These are phyloP conservation scores for Boletus rubescentipes DNA, from an alignment of 768 basidiomycete genomes.

Conservation along the genomic window DNA sequence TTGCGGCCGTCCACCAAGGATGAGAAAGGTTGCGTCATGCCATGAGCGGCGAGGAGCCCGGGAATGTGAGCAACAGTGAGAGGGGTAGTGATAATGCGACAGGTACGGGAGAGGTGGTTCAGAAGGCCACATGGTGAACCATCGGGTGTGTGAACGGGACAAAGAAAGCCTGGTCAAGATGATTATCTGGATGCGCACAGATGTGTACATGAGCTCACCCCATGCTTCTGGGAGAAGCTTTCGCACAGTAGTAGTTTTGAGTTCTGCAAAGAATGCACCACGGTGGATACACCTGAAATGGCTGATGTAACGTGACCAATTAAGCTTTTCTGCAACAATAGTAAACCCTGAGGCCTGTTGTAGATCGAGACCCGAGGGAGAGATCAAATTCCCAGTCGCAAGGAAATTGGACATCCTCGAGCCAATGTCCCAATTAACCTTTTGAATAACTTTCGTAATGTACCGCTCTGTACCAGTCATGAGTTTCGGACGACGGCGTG, in stretches of 20 bases:
- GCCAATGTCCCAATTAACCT: constrained; percentile 91
- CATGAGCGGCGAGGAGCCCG: constrained; percentile 75
- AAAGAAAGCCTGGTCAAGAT: constrained; percentile 74
- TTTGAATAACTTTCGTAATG: constrained; percentile 68
- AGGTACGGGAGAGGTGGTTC: constrained; percentile 93
- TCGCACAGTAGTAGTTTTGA: constrained; percentile 96
- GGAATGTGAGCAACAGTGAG: constrained; percentile 80
- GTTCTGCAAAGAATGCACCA: constrained; percentile 98
- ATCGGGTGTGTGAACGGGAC: constrained; percentile 98
- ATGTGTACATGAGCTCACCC: constrained; percentile 53
- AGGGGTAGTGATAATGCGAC: constrained; percentile 81
- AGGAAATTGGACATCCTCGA: constrained; percentile 89
- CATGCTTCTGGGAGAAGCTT: constrained; percentile 97
- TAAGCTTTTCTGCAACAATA: constrained; percentile 97
- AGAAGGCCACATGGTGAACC: constrained; percentile 96
- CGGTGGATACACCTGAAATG: constrained; percentile 98
- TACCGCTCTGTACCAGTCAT: constrained; percentile 61
- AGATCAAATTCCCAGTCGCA: constrained; percentile 94
- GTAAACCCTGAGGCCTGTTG: constrained; percentile 99
- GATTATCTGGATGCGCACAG: constrained; percentile 8
- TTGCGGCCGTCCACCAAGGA: constrained; percentile 76
- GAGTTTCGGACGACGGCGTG: constrained; percentile 1
- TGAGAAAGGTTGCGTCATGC: constrained; percentile 91
- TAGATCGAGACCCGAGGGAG: constrained; percentile 92
- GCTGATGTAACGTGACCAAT: constrained; percentile 97